Evolutionary conservation across 1,139 yeast species (phyloP).

Genomic region (Zygosaccharomyces sapae): DNA sequence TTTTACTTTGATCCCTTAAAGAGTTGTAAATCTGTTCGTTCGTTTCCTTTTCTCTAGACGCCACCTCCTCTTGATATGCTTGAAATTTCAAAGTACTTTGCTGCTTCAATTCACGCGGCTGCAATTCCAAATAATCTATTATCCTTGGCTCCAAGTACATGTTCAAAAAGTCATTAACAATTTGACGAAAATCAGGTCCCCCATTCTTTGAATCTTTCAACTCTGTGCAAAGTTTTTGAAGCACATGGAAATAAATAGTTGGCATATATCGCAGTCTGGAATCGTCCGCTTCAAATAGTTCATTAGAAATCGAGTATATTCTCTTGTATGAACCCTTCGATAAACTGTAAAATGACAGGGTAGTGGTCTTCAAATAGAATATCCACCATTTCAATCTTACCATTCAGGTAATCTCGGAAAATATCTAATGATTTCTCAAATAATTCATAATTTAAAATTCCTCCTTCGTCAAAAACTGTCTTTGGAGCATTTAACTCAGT

Average conservation of each 20-base stretch:
- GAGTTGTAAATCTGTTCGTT: constrained; percentile 28
- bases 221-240: constrained; percentile 28
- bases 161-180: constrained; percentile 34
- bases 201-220: constrained; percentile 34
- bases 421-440: constrained; percentile 22
- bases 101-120: constrained; percentile 37
- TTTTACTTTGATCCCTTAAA: constrained; percentile 20
- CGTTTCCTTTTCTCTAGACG: constrained; percentile 29
- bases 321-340: constrained; percentile 48
- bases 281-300: constrained; percentile 21
- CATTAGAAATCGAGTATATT: constrained; percentile 41
- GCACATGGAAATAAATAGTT: constrained; percentile 27
- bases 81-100: constrained; percentile 34
- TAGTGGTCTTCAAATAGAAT: constrained; percentile 36
- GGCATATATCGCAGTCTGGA: constrained; percentile 29
- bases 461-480: constrained; percentile 31
- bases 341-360: constrained; percentile 37
- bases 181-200: constrained; percentile 31
- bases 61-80: constrained; percentile 37
- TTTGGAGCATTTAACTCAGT: constrained; percentile 35
- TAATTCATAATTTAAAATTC: constrained; percentile 33
- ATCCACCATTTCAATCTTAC: constrained; percentile 36
- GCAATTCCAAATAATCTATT: constrained; percentile 41
- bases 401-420: constrained; percentile 29
- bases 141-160: constrained; percentile 40